These are phyloP conservation scores for Aechmea fasciata DNA, from an alignment of 176 grass and related monocot species.

Conservation along the genomic window DNA sequence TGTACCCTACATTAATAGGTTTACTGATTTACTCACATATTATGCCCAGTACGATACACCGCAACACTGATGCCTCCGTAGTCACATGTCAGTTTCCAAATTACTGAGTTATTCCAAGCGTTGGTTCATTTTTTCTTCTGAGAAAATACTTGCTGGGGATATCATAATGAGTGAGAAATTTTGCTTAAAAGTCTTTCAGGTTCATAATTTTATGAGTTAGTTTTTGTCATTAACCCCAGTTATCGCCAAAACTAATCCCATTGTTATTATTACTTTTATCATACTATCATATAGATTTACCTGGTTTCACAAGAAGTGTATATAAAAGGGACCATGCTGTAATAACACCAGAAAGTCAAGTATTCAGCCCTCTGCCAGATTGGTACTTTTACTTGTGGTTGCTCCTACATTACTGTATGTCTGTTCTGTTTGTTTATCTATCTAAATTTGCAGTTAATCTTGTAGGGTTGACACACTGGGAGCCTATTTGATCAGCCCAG, in stretches of 20 bases:
- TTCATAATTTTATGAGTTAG: background rate
- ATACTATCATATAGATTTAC: slow-evolving; percentile 57
- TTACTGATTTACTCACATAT: no score
- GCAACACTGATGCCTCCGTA: no score
- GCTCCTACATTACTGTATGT: background rate
- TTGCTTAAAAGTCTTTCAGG: background rate
- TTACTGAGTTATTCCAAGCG: no score
- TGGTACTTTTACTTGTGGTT: slow-evolving; percentile 37
- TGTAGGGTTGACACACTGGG: slow-evolving; percentile 65
- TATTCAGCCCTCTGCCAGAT: slow-evolving; percentile 78
- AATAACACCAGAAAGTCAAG: slow-evolving; percentile 94
- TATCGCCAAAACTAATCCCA: slow-evolving; percentile 5
- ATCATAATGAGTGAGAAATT: background rate
- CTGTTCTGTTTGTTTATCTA: background rate
- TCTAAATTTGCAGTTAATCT: slow-evolving; percentile 25
- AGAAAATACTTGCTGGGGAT: background rate
- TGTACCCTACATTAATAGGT: no score
- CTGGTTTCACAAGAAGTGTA: slow-evolving; percentile 91
- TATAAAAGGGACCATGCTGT: slow-evolving; percentile 76
- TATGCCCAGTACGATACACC: no score
- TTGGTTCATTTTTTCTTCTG: background rate
- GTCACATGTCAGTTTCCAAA: no score
- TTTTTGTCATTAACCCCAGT: background rate
- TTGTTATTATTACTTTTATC: slow-evolving; percentile 21
- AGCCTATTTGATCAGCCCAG: slow-evolving; percentile 82